Conservation (phyloP, 2,329 filamentous ascomycete species). For the Cladophialophora exuberans region DNA sequence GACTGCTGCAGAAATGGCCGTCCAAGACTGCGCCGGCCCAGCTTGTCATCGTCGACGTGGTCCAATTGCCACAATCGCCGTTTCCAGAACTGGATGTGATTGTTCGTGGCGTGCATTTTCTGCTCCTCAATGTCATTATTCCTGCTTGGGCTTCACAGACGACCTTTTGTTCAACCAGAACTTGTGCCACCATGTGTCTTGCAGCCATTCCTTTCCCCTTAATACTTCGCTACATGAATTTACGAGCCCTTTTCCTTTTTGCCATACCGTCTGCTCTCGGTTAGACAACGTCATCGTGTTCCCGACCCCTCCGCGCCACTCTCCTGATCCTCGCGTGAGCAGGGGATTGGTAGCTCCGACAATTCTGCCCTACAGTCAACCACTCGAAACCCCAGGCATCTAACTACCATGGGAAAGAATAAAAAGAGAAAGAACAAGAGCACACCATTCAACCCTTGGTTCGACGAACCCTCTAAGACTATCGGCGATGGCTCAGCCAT, state of each 20-base stretch:
- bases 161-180: slow-evolving; percentile 16
- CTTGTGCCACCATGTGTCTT: slow-evolving; percentile 12
- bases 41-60: slow-evolving; percentile 27
- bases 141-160: slow-evolving; percentile 17
- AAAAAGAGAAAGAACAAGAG: slow-evolving; percentile 42
- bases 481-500: slow-evolving; percentile 40
- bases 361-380: slow-evolving; percentile 13
- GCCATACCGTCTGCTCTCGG: slow-evolving; percentile 19
- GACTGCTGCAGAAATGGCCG: slow-evolving; percentile 15
- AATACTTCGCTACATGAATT: slow-evolving; percentile 11
- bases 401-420: slow-evolving; percentile 42
- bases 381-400: slow-evolving; percentile 32
- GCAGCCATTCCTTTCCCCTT: slow-evolving; percentile 23
- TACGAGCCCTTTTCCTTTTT: slow-evolving; percentile 19
- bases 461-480: slow-evolving; percentile 39
- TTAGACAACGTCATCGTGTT: slow-evolving; percentile 29
- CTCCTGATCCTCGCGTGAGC: slow-evolving; percentile 24
- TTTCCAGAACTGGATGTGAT: slow-evolving; percentile 10
- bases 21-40: slow-evolving; percentile 14
- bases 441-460: slow-evolving; percentile 37
- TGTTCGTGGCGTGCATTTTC: slow-evolving; percentile 16
- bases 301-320: slow-evolving; percentile 22
- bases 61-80: slow-evolving; percentile 24
- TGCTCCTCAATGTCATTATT: slow-evolving; percentile 10
- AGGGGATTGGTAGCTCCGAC: slow-evolving; percentile 20